Evolutionary conservation across 2,329 filamentous ascomycete genomes (phyloP).

Genomic region (Sporothrix pseudoabietina): DNA sequence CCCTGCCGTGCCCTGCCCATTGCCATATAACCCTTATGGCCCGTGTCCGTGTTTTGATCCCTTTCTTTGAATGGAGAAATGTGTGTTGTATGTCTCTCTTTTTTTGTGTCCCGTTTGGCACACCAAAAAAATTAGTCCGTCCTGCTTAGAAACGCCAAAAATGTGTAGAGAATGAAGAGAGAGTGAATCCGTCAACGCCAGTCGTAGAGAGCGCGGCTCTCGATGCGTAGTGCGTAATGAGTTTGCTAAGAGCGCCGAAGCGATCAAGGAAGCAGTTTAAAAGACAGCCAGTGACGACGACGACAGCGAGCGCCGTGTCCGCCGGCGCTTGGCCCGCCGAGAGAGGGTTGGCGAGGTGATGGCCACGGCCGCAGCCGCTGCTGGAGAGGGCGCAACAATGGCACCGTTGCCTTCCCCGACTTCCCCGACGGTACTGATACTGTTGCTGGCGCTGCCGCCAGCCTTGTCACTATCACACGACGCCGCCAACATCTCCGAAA

Average conservation of each 20-base stretch:
- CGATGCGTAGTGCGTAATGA: not conserved
- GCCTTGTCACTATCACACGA: conserved; percentile 47
- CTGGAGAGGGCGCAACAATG: not conserved
- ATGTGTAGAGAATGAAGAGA: not conserved
- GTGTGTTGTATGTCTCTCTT: not conserved
- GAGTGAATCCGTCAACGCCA: not conserved
- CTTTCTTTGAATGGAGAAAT: not conserved
- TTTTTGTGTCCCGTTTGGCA: not conserved
- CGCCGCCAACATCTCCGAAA: conserved; percentile 46
- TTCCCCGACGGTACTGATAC: not conserved
- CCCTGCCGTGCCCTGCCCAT: not conserved
- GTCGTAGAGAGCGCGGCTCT: not conserved
- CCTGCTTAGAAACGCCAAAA: not conserved
- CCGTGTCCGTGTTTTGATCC: not conserved
- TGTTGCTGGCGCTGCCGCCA: not conserved
- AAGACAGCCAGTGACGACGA: conserved; percentile 33
- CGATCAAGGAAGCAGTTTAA: not conserved
- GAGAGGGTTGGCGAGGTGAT: conserved; percentile 37
- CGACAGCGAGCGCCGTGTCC: conserved; percentile 32
- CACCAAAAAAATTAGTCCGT: not conserved
- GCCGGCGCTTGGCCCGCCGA: conserved; percentile 42
- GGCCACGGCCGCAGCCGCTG: conserved; percentile 29
- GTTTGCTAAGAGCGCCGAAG: not conserved
- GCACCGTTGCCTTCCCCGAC: not conserved
- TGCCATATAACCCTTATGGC: not conserved